phyloP scores from a whole-genome alignment of 1,284 basidiomycete species.

The Trichosporon ovoides region DNA sequence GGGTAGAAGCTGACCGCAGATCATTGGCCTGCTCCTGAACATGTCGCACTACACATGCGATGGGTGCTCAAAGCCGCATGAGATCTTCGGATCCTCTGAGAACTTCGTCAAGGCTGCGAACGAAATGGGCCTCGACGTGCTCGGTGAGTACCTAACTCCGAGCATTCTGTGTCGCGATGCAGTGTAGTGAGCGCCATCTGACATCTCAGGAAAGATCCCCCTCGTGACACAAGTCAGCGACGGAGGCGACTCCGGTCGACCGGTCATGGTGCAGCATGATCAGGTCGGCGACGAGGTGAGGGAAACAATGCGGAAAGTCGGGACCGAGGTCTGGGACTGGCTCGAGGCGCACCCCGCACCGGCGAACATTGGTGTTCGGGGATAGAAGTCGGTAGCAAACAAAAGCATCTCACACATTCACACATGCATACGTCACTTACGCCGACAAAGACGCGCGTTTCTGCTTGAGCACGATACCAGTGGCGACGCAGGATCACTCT shows the following conservation, averaged over 20 bases:
- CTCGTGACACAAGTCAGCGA: constrained; percentile 70
- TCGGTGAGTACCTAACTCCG: constrained; percentile 55
- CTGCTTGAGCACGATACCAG: too few species aligned
- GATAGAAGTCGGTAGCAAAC: constrained; percentile 8
- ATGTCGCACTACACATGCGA: constrained; percentile 85
- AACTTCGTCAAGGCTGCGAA: constrained; percentile 63
- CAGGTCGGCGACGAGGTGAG: constrained; percentile 36
- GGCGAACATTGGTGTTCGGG: constrained; percentile 11
- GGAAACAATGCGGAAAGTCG: constrained; percentile 36
- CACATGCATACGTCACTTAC: too few species aligned
- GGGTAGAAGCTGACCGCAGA: constrained; percentile 52
- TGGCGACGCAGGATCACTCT: too few species aligned
- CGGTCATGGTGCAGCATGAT: constrained; percentile 49
- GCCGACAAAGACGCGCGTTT: too few species aligned
- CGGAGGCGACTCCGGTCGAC: constrained; percentile 67
- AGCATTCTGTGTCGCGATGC: too few species aligned
- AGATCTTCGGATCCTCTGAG: constrained; percentile 71
- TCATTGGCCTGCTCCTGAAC: constrained; percentile 83
- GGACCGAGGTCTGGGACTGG: constrained; percentile 39
- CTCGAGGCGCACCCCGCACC: constrained; percentile 17
- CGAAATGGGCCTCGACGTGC: constrained; percentile 60
- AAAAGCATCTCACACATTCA: too few species aligned
- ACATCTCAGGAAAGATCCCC: constrained; percentile 58
- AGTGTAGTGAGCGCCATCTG: too few species aligned
- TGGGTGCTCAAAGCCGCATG: constrained; percentile 63